A percentile compares a stretch with the other conserved stretches of the same genome.
These are phyloP conservation scores for Chimonanthus praecox DNA, from an alignment of 164 flowering plant species.

Conservation along the genomic window DNA sequence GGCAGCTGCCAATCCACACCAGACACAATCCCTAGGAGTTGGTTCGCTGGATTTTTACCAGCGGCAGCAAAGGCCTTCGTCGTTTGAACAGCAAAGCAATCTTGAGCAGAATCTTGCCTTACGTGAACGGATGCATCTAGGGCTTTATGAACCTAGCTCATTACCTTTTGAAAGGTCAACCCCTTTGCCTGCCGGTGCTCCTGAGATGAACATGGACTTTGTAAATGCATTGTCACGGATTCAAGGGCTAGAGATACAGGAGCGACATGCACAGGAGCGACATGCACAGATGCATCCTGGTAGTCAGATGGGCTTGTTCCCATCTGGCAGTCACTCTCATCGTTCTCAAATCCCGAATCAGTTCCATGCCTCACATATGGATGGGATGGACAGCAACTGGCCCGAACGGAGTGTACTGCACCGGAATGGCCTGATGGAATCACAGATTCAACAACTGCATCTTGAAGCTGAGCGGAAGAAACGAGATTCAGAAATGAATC, in stretches of 20 bases:
- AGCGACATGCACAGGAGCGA: constrained; percentile 37
- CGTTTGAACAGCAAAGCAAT: constrained; percentile 23
- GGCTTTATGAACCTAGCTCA: constrained; percentile 47
- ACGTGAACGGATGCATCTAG: constrained; percentile 51
- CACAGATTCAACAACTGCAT: constrained; percentile 32
- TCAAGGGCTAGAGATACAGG: constrained; percentile 55
- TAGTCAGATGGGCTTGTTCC: constrained; percentile 33
- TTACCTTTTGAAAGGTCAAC: constrained; percentile 50
- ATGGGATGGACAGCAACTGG: constrained; percentile 44
- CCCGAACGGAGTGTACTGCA: constrained; percentile 44
- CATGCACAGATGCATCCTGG: constrained; percentile 34
- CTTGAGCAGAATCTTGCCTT: constrained; percentile 45
- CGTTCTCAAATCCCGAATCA: constrained; percentile 38
- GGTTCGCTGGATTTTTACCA: constrained; percentile 45
- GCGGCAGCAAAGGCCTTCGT: constrained; percentile 45
- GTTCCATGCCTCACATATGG: constrained; percentile 37
- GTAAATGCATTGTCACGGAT: constrained; percentile 28
- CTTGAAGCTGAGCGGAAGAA: constrained; percentile 40
- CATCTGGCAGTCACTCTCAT: constrained; percentile 43
- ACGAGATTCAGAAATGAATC: constrained; percentile 23
- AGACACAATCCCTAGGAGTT: constrained; percentile 35
- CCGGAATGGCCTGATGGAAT: constrained; percentile 45
- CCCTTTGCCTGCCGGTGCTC: constrained; percentile 33
- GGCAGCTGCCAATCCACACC: constrained; percentile 28
- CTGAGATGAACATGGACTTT: constrained; percentile 49